phyloP scores from a whole-genome alignment of 2,329 filamentous ascomycete species.

The Xylaria digitata region DNA sequence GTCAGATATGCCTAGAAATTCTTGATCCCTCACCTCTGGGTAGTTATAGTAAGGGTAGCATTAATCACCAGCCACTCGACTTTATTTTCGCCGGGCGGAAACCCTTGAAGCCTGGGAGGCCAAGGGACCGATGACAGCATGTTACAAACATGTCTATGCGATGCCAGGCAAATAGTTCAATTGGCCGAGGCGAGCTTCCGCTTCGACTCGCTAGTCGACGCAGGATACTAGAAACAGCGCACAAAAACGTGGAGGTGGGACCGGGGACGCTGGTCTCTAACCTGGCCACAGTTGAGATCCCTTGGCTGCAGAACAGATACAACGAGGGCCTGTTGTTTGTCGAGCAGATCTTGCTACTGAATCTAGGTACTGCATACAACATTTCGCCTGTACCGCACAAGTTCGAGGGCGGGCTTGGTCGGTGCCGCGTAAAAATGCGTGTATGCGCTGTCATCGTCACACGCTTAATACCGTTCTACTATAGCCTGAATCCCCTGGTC shows the following conservation, averaged over 20 bases:
- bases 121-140: constrained; percentile 19
- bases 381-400: constrained; percentile 16
- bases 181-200: constrained; percentile 25
- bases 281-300: constrained; percentile 36
- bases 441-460: constrained; percentile 51
- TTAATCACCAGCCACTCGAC: constrained; percentile 37
- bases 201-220: constrained; percentile 28
- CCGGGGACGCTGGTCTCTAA: constrained; percentile 35
- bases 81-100: constrained; percentile 16
- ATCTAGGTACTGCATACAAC: constrained; percentile 15
- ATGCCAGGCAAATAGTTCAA: constrained; percentile 15
- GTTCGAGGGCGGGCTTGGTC: constrained; percentile 22
- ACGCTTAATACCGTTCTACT: constrained; percentile 47
- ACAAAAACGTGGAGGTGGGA: constrained; percentile 41
- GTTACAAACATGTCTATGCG: constrained; percentile 33
- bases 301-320: constrained; percentile 36
- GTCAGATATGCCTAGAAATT: constrained; percentile 18
- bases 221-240: constrained; percentile 34
- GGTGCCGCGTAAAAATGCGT: constrained; percentile 38
- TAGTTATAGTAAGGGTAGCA: constrained; percentile 29
- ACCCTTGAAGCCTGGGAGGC: constrained; percentile 17
- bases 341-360: constrained; percentile 26
- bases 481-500: constrained; percentile 42
- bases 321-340: constrained; percentile 23
- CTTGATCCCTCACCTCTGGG: constrained; percentile 20